Conservation (phyloP, 1,284 basidiomycete genomes). For the Thelephora terrestris region DNA sequence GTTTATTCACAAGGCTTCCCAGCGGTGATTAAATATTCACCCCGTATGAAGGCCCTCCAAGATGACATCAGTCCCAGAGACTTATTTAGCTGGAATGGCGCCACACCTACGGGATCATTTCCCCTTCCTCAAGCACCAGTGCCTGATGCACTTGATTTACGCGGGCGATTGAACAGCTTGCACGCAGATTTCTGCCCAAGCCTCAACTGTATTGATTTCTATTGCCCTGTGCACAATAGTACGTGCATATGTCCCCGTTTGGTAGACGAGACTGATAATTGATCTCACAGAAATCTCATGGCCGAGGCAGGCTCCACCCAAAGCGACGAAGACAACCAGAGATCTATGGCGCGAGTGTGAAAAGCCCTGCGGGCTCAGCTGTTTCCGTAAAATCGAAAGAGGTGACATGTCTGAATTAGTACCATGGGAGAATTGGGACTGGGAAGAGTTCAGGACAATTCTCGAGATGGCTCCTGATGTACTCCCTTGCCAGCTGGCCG, state of each 20-base stretch:
- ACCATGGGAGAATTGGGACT: slow-evolving; percentile 10
- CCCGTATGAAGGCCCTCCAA: background rate
- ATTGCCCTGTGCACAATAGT: slow-evolving; percentile 41
- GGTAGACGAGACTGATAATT: too few relatives aligned
- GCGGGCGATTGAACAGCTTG: slow-evolving; percentile 24
- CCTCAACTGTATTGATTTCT: slow-evolving; percentile 39
- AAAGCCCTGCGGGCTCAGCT: background rate
- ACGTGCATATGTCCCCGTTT: background rate
- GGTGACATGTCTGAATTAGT: slow-evolving; percentile 3
- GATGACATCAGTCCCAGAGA: background rate
- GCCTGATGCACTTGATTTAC: slow-evolving; percentile 17
- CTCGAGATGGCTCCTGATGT: slow-evolving; percentile 24
- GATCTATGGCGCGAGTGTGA: too few relatives aligned
- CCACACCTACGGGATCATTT: background rate
- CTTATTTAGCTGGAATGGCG: background rate
- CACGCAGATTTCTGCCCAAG: slow-evolving; percentile 41
- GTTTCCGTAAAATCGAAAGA: background rate
- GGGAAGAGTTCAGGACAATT: slow-evolving; percentile 10
- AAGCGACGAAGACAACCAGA: too few relatives aligned
- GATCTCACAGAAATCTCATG: too few relatives aligned
- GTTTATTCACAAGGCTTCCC: slow-evolving; percentile 22
- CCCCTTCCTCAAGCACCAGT: slow-evolving; percentile 9
- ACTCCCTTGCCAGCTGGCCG: slow-evolving; percentile 33
- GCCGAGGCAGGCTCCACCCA: too few relatives aligned
- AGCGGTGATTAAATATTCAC: slow-evolving; percentile 22